Evolutionary conservation across 768 basidiomycete species (phyloP), one percentile per base, ranked within the genome.

Genomic region (Phylloporus sp.): DNA sequence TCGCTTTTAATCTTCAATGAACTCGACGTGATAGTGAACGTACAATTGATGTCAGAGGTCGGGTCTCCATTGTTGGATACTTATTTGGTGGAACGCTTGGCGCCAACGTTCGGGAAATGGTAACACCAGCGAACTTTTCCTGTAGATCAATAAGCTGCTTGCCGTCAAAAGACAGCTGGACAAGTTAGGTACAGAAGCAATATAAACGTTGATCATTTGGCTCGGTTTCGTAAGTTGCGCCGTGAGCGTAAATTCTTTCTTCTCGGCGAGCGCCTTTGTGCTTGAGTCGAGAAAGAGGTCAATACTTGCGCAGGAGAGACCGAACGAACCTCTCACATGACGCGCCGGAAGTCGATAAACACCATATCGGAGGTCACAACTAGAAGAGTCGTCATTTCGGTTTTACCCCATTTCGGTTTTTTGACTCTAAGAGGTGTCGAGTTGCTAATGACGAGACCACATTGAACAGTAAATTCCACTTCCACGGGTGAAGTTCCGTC

Each of bases 301-400:
- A 63, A 40, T 12, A 18, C 1, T 26, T 35, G 29, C 23, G 47
- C 7, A 32, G n/a, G 13, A 28, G 23, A 23, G 36, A 57, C n/a
- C 7, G 34, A 8, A 4, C 32, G 28, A 56, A n/a, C 4, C 10
- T 61, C 76, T 58, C 59, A 92, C 92, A 79, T 74, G 39, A 88
- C 88, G 20, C 88, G 80, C 27, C 91, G 83, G 63, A 87, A 93
- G 62, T 92, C 89, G 50, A 95, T 67, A 46, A 86, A 82, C 22
- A 79, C 76, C 59, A 81, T 68, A 63, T 92, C 91, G 1, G 89
- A 91, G 0, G 86, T 89, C 34, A 88, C 42, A 5, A 86, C 85
- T 38, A 92, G 68, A n/a, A 93, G 73, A 26, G 79, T 74, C 1
- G 91, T 89, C 76, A 82, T 84, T 54, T 85, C 81, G 7, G 70